Conservation (phyloP, 148 eudicot genomes). For the Diospyros kaki region DNA sequence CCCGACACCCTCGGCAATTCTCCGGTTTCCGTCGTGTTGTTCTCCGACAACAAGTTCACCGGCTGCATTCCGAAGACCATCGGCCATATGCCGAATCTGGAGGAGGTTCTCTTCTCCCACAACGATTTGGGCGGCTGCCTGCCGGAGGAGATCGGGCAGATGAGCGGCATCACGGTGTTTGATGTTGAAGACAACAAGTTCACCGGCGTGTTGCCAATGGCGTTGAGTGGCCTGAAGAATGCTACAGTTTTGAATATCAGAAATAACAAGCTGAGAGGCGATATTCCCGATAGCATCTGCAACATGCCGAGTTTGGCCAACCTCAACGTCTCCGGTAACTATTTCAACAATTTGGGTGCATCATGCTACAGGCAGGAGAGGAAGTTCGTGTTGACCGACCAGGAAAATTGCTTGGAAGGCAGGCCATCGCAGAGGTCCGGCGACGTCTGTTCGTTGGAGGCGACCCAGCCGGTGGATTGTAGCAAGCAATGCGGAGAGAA, state of each 20-base stretch:
- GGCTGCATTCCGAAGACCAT: conserved; percentile 28
- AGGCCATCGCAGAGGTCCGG: conserved; percentile 33
- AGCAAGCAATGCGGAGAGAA: conserved; percentile 26
- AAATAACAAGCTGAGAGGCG: conserved; percentile 3
- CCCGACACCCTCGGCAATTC: conserved; percentile 30
- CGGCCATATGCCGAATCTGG: conserved; percentile 16
- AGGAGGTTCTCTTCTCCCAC: conserved; percentile 23
- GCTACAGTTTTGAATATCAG: conserved; percentile 14
- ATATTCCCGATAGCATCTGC: conserved; percentile 5
- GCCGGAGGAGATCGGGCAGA: conserved; percentile 16
- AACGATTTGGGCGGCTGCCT: conserved; percentile 23
- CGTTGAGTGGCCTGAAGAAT: conserved; percentile 7
- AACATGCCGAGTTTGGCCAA: conserved; percentile 16
- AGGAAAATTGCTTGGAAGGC: conserved; percentile 39
- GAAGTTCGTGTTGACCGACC: conserved; percentile 17
- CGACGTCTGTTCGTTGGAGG: conserved; percentile 26
- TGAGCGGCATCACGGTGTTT: conserved; percentile 2
- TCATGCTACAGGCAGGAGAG: conserved; percentile 9
- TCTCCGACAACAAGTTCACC: conserved; percentile 25
- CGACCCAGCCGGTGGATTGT: conserved; percentile 37
- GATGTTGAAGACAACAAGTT: conserved; percentile 20
- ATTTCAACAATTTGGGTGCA: conserved; percentile 8
- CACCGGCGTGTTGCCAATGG: conserved; percentile 9
- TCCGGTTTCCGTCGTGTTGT: conserved; percentile 23
- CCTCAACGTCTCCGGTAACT: conserved; percentile 19